A percentile compares a stretch with the other conserved stretches of the same genome.
These are phyloP conservation scores for Penicillium argentinense DNA, from an alignment of 495 filamentous ascomycete genomes.

Conservation along the genomic window DNA sequence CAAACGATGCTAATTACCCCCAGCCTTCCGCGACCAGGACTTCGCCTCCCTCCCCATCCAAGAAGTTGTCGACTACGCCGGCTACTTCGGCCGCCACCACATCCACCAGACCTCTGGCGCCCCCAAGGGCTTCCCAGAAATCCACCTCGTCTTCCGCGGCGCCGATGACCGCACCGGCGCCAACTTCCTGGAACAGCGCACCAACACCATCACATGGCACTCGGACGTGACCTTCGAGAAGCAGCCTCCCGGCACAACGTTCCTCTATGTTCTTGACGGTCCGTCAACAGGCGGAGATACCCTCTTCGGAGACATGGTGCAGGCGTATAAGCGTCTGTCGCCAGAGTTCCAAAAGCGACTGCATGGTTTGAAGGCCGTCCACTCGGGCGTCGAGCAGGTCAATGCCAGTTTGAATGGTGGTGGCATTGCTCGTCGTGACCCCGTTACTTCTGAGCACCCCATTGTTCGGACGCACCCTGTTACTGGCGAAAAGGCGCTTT, in stretches of 20 bases:
- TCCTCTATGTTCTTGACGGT: slow-evolving; percentile 61
- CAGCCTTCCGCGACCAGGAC: slow-evolving; percentile 63
- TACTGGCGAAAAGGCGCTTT: slow-evolving; percentile 76
- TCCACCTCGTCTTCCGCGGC: slow-evolving; percentile 62
- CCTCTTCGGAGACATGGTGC: slow-evolving; percentile 57
- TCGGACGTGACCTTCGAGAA: slow-evolving; percentile 64
- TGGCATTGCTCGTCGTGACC: slow-evolving; percentile 54
- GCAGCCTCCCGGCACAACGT: slow-evolving; percentile 65
- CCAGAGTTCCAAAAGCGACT: slow-evolving; percentile 57
- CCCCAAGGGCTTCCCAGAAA: slow-evolving; percentile 57
- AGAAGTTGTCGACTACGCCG: slow-evolving; percentile 53
- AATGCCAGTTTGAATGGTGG: slow-evolving; percentile 48
- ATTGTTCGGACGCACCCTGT: slow-evolving; percentile 62
- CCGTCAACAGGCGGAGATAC: slow-evolving; percentile 66
- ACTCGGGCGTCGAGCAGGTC: slow-evolving; percentile 57
- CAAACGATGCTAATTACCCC: background rate
- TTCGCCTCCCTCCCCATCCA: slow-evolving; percentile 58
- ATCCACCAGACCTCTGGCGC: slow-evolving; percentile 62
- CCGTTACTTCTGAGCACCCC: slow-evolving; percentile 56
- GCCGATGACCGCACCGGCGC: slow-evolving; percentile 49
- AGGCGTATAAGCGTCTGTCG: slow-evolving; percentile 57
- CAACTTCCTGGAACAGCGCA: slow-evolving; percentile 53
- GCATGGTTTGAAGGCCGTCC: slow-evolving; percentile 58
- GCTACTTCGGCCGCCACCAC: slow-evolving; percentile 64
- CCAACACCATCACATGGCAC: slow-evolving; percentile 64